These are phyloP conservation scores for Macaranga tanarius DNA, from an alignment of 441 rosid species.

Conservation along the genomic window DNA sequence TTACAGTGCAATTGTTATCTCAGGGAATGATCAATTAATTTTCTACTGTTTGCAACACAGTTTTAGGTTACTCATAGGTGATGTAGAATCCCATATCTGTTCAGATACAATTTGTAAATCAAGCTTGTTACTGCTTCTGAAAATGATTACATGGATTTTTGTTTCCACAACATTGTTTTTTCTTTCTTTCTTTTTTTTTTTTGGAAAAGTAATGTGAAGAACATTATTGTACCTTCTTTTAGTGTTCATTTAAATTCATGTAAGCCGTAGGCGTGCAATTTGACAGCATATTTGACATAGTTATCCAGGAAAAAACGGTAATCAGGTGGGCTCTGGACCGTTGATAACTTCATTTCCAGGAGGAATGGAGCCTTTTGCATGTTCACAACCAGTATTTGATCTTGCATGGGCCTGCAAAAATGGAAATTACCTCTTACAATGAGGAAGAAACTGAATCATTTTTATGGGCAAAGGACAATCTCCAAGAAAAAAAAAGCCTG, in stretches of 20 bases:
- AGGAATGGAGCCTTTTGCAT: neutral
- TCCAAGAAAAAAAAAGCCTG: no score
- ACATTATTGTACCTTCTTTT: no score
- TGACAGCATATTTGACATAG: neutral
- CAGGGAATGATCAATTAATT: constrained; percentile 14
- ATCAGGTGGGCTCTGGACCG: neutral
- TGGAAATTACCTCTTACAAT: no score
- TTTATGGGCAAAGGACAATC: no score
- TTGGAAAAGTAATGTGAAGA: no score
- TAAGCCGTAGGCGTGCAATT: neutral
- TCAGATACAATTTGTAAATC: constrained; percentile 13
- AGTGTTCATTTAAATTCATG: neutral
- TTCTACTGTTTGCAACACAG: constrained; percentile 8
- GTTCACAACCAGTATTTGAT: neutral
- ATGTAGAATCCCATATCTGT: neutral
- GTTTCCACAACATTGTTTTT: neutral
- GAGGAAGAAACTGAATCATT: no score
- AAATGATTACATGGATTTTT: neutral
- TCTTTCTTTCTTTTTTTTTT: no score
- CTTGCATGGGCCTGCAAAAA: no score
- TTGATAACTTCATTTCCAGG: neutral
- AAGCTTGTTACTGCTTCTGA: neutral
- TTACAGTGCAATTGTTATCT: neutral
- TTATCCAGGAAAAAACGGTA: neutral
- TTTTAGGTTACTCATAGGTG: constrained; percentile 9